phyloP scores from a whole-genome alignment of 495 filamentous ascomycete genomes.

The Annulohypoxylon bovei region DNA sequence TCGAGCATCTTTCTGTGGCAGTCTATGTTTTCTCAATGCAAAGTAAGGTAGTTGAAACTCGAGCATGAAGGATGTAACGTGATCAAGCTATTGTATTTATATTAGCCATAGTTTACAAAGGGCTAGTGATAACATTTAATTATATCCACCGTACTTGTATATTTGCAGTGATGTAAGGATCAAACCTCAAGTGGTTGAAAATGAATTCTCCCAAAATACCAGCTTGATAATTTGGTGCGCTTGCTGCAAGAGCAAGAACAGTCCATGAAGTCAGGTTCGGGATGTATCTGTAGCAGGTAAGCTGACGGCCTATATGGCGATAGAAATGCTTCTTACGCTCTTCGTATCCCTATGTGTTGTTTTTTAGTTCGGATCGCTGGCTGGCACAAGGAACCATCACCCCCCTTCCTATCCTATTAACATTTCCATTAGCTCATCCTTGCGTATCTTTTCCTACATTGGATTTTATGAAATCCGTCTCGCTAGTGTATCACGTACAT shows the following conservation, averaged over 20 bases:
- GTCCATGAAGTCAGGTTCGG: slow-evolving; percentile 7
- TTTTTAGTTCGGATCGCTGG: not conserved
- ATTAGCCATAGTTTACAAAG: slow-evolving; percentile 1
- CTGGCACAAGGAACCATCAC: not conserved
- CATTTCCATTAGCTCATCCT: not conserved
- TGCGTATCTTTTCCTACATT: not conserved
- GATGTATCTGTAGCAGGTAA: slow-evolving; percentile 12
- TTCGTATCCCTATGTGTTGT: not conserved
- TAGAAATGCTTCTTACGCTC: not conserved
- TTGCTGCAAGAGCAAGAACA: slow-evolving; percentile 11
- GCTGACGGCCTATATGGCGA: not conserved
- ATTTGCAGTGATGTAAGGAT: not conserved
- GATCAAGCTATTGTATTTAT: not conserved
- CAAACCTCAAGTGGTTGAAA: slow-evolving; percentile 16
- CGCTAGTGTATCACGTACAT: not conserved
- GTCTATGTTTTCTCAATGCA: slow-evolving; percentile 6
- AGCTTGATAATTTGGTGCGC: slow-evolving; percentile 2
- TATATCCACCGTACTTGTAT: not conserved
- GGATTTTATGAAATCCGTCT: not conserved
- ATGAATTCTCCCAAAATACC: slow-evolving; percentile 10
- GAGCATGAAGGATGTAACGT: not conserved
- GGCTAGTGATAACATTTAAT: not conserved
- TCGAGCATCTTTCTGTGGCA: not conserved
- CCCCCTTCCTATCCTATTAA: not conserved
- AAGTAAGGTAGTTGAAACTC: slow-evolving; percentile 21